Conservation (phyloP, 805 yeast species). For the Barnettozyma vustinii region DNA sequence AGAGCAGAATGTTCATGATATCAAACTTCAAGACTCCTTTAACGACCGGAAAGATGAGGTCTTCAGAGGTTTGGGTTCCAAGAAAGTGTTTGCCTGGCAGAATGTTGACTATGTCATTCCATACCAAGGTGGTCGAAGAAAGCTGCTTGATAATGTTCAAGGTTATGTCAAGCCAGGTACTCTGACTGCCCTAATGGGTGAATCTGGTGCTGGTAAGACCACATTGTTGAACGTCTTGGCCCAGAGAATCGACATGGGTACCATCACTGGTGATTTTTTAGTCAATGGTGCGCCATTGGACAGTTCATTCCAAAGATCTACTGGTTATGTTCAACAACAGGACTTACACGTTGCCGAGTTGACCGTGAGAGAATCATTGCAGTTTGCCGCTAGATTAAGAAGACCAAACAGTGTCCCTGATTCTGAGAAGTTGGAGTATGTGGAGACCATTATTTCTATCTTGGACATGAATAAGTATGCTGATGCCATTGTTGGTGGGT, state of each 20-base stretch:
- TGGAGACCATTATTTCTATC: constrained; percentile 53
- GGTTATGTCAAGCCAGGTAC: constrained; percentile 29
- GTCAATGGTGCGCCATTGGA: constrained; percentile 56
- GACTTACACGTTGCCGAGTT: constrained; percentile 47
- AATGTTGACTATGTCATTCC: constrained; percentile 31
- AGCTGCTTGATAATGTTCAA: constrained; percentile 10
- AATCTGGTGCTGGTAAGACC: constrained; percentile 14
- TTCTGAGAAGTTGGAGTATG: constrained; percentile 54
- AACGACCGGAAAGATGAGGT: constrained; percentile 8
- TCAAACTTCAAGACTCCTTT: neutral
- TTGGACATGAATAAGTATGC: constrained; percentile 57
- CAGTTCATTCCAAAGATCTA: constrained; percentile 53
- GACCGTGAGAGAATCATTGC: constrained; percentile 65
- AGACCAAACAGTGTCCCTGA: constrained; percentile 47
- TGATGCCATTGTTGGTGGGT: constrained; percentile 64
- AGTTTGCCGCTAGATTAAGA: constrained; percentile 59
- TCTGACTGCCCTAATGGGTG: constrained; percentile 63
- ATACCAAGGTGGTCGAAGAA: constrained; percentile 32
- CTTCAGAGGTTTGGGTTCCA: constrained; percentile 26
- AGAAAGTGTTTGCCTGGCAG: constrained; percentile 29
- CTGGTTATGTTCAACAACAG: constrained; percentile 41
- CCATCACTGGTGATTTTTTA: constrained; percentile 20
- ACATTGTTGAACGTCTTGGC: constrained; percentile 21
- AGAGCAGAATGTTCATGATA: constrained; percentile 15
- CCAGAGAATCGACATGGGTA: constrained; percentile 50